Conservation (phyloP, 495 filamentous ascomycete species). For the Hypoxylon lienhwacheense region DNA sequence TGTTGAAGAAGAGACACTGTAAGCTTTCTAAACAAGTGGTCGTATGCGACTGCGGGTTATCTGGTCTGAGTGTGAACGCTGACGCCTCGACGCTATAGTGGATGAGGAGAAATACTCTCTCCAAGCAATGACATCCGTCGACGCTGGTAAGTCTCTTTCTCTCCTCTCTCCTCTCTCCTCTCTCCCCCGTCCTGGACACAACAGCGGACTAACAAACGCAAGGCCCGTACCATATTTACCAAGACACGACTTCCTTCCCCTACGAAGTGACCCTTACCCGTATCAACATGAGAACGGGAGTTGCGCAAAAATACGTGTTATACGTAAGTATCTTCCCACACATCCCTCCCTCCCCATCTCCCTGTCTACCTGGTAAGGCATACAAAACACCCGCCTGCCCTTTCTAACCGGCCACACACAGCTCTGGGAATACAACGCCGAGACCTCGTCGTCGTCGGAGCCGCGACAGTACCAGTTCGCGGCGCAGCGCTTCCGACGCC, state of each 20-base stretch:
- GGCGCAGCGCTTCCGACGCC: constrained; percentile 42
- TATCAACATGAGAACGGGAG: constrained; percentile 22
- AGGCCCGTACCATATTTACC: constrained; percentile 33
- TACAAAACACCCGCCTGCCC: neutral
- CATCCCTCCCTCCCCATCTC: neutral
- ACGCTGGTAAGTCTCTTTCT: constrained; percentile 39
- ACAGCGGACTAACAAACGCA: neutral
- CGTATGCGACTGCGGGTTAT: neutral
- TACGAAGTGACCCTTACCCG: constrained; percentile 41
- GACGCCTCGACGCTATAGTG: constrained; percentile 2
- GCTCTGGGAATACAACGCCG: constrained; percentile 53
- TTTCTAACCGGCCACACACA: constrained; percentile 14
- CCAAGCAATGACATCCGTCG: constrained; percentile 45
- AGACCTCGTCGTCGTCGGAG: too few species aligned
- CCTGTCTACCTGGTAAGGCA: neutral
- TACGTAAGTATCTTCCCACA: constrained; percentile 33
- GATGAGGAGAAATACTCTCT: constrained; percentile 33
- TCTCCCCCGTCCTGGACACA: neutral
- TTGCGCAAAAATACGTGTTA: constrained; percentile 37
- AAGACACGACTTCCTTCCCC: constrained; percentile 39
- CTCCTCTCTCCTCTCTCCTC: neutral
- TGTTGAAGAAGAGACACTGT: constrained; percentile 7
- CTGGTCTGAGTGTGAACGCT: neutral
- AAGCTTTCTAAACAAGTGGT: neutral
- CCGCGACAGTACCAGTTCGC: constrained; percentile 48